Conservation (phyloP, 148 eudicot species). For the Tetragonia tetragonoides region DNA sequence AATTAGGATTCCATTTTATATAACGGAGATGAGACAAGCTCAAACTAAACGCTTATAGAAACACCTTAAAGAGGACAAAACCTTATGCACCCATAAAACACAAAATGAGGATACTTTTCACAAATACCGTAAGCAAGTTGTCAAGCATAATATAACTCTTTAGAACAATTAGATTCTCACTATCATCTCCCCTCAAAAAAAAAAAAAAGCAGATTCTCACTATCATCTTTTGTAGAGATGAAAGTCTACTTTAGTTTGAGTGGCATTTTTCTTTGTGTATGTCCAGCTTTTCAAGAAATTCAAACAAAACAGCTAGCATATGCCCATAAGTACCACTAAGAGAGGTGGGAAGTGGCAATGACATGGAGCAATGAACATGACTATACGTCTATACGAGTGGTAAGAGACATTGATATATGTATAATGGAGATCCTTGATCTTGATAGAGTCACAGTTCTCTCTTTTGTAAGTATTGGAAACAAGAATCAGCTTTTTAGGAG, state of each 20-base stretch:
- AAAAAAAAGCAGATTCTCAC: too few species aligned
- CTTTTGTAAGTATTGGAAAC: conserved; percentile 1
- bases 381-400: not conserved
- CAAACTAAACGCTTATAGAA: too few species aligned
- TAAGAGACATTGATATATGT: not conserved
- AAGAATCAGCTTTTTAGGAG: conserved; percentile 25
- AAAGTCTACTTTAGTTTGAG: conserved; percentile 1
- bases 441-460: conserved; percentile 10
- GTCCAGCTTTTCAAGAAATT: not conserved
- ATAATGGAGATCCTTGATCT: not conserved
- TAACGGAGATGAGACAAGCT: too few species aligned
- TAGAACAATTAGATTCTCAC: too few species aligned
- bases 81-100: too few species aligned
- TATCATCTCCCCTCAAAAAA: too few species aligned
- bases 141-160: too few species aligned
- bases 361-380: not conserved
- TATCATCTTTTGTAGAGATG: too few species aligned
- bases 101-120: too few species aligned
- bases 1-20: too few species aligned
- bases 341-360: conserved; percentile 7
- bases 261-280: conserved; percentile 10
- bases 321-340: not conserved
- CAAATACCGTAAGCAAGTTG: too few species aligned
- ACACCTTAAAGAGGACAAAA: too few species aligned
- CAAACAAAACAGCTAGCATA: not conserved